Conservation (phyloP, 257 asterid species). For the Verbena officinalis region DNA sequence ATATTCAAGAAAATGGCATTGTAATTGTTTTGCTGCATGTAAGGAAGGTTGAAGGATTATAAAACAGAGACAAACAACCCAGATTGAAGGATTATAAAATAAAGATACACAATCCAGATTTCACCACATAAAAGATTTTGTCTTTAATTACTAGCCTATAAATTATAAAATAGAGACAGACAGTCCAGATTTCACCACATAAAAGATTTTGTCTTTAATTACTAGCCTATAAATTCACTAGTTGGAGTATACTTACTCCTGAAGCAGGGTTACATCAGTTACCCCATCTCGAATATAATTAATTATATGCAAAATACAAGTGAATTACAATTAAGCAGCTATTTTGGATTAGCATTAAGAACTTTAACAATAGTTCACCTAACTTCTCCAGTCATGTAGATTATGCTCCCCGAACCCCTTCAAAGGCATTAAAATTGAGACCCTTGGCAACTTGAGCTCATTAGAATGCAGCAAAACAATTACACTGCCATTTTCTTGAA, state of each 20-base stretch:
- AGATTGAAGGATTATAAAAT: no score
- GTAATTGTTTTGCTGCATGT: no score
- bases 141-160: no score
- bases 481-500: no score
- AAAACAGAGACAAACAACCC: no score
- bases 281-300: neutral
- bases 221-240: conserved; percentile 6
- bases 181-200: conserved; percentile 10
- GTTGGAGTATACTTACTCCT: conserved; percentile 15
- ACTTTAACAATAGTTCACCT: conserved; percentile 53
- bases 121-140: no score
- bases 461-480: no score
- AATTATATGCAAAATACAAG: conserved; percentile 22
- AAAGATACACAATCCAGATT: no score
- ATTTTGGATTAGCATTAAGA: conserved; percentile 23
- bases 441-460: conserved; percentile 83
- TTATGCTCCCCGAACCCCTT: conserved; percentile 99
- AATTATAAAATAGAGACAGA: conserved; percentile 13
- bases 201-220: neutral
- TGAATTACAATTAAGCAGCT: conserved; percentile 10
- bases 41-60: conserved; percentile 13
- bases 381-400: conserved; percentile 96
- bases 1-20: no score
- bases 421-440: conserved; percentile 94
- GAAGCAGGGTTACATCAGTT: conserved; percentile 6